Evolutionary conservation across 177 flowering plant species (phyloP).

Genomic region (Vitis hybrid): DNA sequence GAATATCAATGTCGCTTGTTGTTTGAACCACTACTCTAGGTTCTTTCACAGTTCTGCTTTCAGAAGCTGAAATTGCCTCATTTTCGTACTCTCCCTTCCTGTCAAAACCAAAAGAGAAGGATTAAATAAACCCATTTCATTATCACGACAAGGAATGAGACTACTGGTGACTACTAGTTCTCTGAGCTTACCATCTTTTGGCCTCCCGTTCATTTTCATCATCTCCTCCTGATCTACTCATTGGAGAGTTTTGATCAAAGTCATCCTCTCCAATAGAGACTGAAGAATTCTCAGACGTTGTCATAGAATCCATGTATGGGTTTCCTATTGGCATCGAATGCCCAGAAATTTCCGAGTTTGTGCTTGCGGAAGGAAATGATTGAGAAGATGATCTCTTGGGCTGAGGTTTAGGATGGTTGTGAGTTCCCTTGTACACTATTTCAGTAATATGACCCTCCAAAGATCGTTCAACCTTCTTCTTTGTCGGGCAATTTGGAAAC

Average conservation of each 20-base stretch:
- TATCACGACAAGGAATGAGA: too few relatives aligned
- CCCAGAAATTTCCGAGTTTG: conserved; percentile 32
- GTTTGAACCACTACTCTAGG: conserved; percentile 94
- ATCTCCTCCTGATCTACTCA: conserved; percentile 58
- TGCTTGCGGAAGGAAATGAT: conserved; percentile 22
- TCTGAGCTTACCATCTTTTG: conserved; percentile 67
- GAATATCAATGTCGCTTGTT: conserved; percentile 96
- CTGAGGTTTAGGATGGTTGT: conserved; percentile 88
- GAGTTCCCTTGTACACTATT: conserved; percentile 84
- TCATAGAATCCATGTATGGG: conserved; percentile 34
- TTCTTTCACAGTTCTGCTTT: conserved; percentile 78
- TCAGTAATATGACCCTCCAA: conserved; percentile 84
- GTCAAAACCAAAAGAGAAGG: conserved; percentile 22
- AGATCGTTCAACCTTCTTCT: conserved; percentile 84
- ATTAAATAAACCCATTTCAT: not conserved
- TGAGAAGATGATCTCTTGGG: conserved; percentile 54
- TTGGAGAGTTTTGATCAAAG: conserved; percentile 55
- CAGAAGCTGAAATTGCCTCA: conserved; percentile 55
- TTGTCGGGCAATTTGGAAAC: conserved; percentile 67
- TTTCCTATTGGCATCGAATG: conserved; percentile 20
- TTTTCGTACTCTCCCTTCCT: conserved; percentile 78
- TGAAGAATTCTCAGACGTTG: conserved; percentile 78
- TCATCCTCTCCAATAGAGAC: conserved; percentile 81
- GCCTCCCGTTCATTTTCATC: conserved; percentile 76
- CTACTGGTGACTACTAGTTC: not conserved